These are phyloP conservation scores for Chrysanthemum makinoi DNA, from an alignment of 129 eudicot species.

Conservation along the genomic window DNA sequence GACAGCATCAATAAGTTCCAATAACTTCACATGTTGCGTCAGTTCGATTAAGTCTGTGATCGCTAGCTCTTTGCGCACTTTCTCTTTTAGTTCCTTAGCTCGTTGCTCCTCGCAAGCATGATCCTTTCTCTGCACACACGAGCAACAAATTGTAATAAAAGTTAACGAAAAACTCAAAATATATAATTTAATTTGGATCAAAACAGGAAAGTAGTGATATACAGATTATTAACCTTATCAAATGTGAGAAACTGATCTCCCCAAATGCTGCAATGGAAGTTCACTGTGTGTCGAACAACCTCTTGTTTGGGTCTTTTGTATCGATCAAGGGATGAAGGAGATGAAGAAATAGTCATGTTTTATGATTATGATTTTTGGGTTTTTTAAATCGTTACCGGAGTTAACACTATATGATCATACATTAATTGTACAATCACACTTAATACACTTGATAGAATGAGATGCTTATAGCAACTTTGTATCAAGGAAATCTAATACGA, in stretches of 20 bases:
- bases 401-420: no score
- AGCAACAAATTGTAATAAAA: background rate
- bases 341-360: conserved; percentile 2
- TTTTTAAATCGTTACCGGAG: background rate
- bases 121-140: conserved; percentile 3
- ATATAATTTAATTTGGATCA: background rate
- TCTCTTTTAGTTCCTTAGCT: conserved; percentile 27
- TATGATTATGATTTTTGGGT: background rate
- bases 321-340: conserved; percentile 6
- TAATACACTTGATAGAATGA: no score
- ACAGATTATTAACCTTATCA: conserved; percentile 12
- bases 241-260: conserved; percentile 40
- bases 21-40: conserved; percentile 14
- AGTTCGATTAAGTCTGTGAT: background rate
- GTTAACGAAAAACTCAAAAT: background rate
- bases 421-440: no score
- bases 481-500: no score
- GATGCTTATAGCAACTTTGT: no score
- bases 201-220: no score
- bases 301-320: conserved; percentile 6
- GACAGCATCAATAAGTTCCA: conserved; percentile 40
- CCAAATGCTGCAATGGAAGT: conserved; percentile 50
- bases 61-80: conserved; percentile 21
- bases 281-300: conserved; percentile 34
- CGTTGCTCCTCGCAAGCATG: conserved; percentile 17